phyloP scores from a whole-genome alignment of 768 basidiomycete species.

The Podaxis carcinomalis region DNA sequence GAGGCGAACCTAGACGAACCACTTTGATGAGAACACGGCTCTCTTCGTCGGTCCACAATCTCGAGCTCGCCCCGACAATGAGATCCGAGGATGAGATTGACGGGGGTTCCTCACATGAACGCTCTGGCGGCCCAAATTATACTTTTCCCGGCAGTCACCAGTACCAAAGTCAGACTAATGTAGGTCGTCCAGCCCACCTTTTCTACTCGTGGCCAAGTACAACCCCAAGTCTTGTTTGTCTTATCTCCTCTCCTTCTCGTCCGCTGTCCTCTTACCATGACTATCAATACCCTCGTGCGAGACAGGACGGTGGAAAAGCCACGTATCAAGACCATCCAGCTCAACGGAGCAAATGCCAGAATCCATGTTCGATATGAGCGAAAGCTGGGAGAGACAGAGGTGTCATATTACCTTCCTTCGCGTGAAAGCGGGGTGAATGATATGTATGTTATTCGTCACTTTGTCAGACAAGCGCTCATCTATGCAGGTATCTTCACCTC shows the following conservation, averaged over 20 bases:
- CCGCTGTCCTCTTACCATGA: neutral
- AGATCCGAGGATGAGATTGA: neutral
- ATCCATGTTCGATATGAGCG: constrained; percentile 31
- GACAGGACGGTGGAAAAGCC: neutral
- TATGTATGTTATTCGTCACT: constrained; percentile 48
- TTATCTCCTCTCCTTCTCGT: neutral
- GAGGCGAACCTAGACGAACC: neutral
- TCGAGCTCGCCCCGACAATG: neutral
- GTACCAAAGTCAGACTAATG: neutral
- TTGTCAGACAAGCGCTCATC: neutral
- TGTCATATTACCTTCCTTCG: constrained; percentile 76
- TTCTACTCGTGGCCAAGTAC: neutral
- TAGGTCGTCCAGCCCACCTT: neutral
- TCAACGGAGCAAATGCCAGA: neutral
- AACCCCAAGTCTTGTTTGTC: neutral
- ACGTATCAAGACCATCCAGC: neutral
- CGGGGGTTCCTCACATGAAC: neutral
- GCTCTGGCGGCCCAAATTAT: neutral
- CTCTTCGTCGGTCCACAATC: too few relatives aligned
- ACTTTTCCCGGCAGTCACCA: neutral
- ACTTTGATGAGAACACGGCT: too few relatives aligned
- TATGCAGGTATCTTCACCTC: constrained; percentile 72
- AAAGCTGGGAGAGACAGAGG: constrained; percentile 68
- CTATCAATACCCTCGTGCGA: neutral
- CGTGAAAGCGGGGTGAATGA: constrained; percentile 83